These are phyloP conservation scores for Aspergillus olivimuriae DNA, from an alignment of 495 filamentous ascomycete species.

Conservation along the genomic window DNA sequence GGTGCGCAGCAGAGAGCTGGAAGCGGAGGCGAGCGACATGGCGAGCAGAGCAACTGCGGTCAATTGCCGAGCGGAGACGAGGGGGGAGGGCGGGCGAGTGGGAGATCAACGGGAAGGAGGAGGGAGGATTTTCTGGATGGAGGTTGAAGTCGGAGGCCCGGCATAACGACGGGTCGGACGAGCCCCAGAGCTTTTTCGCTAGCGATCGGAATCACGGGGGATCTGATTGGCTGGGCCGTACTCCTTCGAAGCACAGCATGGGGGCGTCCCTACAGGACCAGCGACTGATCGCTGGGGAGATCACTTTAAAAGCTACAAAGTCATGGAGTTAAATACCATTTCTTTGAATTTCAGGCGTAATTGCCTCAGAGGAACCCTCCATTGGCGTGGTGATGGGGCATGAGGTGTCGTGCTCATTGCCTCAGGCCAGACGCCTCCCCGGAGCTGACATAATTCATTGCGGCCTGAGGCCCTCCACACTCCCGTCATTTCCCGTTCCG, in stretches of 20 bases:
- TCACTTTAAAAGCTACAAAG: too few species aligned
- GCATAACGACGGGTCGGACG: constrained; percentile 21
- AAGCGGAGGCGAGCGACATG: constrained; percentile 45
- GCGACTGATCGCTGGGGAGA: too few species aligned
- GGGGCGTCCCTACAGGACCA: not conserved
- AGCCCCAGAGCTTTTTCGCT: constrained; percentile 41
- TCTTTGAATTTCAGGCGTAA: too few species aligned
- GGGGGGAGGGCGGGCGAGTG: constrained; percentile 17
- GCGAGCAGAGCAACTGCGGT: constrained; percentile 32
- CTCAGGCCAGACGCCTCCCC: not conserved
- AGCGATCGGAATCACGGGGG: constrained; percentile 42
- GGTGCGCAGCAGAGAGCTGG: constrained; percentile 44
- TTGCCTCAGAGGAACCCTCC: too few species aligned
- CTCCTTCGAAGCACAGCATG: constrained; percentile 13
- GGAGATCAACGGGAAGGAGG: constrained; percentile 18
- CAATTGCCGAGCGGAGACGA: constrained; percentile 29
- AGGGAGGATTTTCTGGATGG: constrained; percentile 26
- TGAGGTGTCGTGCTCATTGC: not conserved
- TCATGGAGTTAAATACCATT: too few species aligned
- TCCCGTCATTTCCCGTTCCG: constrained; percentile 9
- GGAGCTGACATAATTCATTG: not conserved
- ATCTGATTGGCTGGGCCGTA: constrained; percentile 35
- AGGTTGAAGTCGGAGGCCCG: constrained; percentile 34
- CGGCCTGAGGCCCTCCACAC: not conserved
- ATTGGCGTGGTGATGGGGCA: too few species aligned